Base-by-base conservation (phyloP, 805 yeast species). In the Yarrowia divulgata region DNA sequence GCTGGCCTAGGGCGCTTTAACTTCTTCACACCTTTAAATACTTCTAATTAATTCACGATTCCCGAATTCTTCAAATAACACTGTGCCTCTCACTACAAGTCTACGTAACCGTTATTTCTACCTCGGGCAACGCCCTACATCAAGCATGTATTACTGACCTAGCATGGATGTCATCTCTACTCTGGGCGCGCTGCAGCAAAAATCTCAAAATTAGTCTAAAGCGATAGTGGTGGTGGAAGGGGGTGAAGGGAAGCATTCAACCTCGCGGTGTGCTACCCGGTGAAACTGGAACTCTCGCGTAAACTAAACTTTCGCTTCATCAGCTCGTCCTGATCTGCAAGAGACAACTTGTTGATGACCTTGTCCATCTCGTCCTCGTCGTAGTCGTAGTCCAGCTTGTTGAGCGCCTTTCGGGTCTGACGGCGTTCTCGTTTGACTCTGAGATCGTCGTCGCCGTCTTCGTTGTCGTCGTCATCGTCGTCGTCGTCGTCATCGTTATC, bases 381-480 rank as follows among this genome's bases (percentile, higher is more conserved):
- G 45, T 55, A 67, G 39, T 37, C 42, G 39, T 72, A 72, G 19
- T 49, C 49, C 32, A 71, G 69, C 50, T 66, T 54, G 62, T 50
- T 52, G 52, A 66, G 62, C 19, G 62, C 45, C 45, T 42, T 52
- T 29, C 60, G 42, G 18, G 67, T 57, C 69, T 73, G 16, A 10
- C 71, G 43, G 42, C 49, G 34, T 34, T 62, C 32, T 34, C 63
- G 42, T 35, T 70, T 63, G 45, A 32, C 46, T 60, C 66, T 60
- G 52, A 60, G 66, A 7, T 71, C 68, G 12, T 68, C 72, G 18
- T 73, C 77, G 9, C 75, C 69, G n/a, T 76, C 79, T 16, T 72
- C 75, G 2, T 76, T 74, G 19, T 74, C 76, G 7, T 72, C 78
- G n/a, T 73, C 72, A 10, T 74, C 78, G 7, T 73, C 70, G 45